A percentile compares a stretch with the other conserved stretches of the same genome.
Conservation (phyloP, 495 filamentous ascomycete species). For the Recurvomyces mirabilis region DNA sequence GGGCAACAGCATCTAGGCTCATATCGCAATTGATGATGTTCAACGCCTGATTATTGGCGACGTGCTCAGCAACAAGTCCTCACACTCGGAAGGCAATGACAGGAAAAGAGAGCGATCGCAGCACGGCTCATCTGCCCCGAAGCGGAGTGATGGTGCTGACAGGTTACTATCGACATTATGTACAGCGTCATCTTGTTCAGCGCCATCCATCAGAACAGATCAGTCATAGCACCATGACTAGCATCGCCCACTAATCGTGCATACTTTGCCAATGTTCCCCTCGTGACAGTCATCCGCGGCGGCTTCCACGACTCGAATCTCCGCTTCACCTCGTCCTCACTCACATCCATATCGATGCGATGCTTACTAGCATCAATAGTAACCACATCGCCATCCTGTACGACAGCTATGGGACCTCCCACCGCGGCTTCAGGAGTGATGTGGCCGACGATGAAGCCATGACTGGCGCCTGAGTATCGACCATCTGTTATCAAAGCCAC, state of each 20-base stretch:
- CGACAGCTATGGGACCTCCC: constrained; percentile 72
- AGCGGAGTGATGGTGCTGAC: too few relatives aligned
- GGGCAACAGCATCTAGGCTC: too few relatives aligned
- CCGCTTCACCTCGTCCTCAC: constrained; percentile 58
- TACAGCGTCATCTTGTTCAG: too few relatives aligned
- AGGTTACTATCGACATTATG: too few relatives aligned
- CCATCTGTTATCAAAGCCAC: constrained; percentile 92
- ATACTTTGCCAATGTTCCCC: constrained; percentile 88
- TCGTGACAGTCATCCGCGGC: constrained; percentile 61
- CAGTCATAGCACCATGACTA: constrained; percentile 48
- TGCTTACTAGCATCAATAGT: constrained; percentile 81
- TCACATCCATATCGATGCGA: constrained; percentile 61
- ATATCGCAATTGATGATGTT: too few relatives aligned
- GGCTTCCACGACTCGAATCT: constrained; percentile 61
- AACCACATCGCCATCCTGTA: constrained; percentile 69
- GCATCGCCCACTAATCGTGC: constrained; percentile 62
- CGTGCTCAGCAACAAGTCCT: too few relatives aligned
- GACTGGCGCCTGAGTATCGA: constrained; percentile 77
- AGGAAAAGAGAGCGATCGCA: too few relatives aligned
- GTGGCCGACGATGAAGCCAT: constrained; percentile 94
- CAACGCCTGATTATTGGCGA: too few relatives aligned
- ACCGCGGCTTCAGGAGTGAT: constrained; percentile 84
- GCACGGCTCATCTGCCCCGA: too few relatives aligned
- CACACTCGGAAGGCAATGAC: too few relatives aligned
- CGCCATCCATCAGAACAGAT: constrained; percentile 33